Base-by-base conservation (phyloP, 371 early-diverging fungal species). In the Mucor lusitanicus region DNA sequence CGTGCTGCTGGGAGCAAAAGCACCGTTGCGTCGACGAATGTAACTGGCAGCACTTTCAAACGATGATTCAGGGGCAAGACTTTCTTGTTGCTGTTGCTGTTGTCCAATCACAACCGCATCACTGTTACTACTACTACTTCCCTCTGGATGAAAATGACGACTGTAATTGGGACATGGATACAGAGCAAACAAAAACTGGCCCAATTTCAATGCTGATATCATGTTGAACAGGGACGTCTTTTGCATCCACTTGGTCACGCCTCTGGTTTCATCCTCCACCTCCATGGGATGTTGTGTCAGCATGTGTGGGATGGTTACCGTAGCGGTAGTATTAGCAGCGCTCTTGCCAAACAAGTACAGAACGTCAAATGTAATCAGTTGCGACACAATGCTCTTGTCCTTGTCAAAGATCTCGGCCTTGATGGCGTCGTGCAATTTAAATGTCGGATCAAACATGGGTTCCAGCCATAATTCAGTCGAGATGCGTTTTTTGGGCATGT, bases 391-490 rank as follows among this genome's bases (percentile, higher is more conserved):
- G 48, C 77, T 76, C 19, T 84, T 76, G 60, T 94, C 94, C 6
- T 81, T 78, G 8, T 79, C 76, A 25, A 88, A 73, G 1, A 90
- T 86, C 60, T 81, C 78, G 5, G 77, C 71, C 50, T 86, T 84
- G 6, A 83, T 66, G 7, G 68, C 61, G 6, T 85, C 81, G 57
- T 78, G 78, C 25, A 75, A 65, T 17, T 78, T 72, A 11, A 54
- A 61, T 1, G 68, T 65, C 19, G 68, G 69, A 25, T 60, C 77
- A 6, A 73, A 70, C 30, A 72, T 73, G 3, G 95, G 93, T 68
- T 95, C 95, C 69, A 88, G 84, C 92, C 92, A 93, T 33, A 93
- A 64, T 68, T 93, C 90, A 0, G 92, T 93, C 0, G 86, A 82
- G 6, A 93, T 83, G 27, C 83, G 84, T 8, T 83, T 82, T 7